These are phyloP conservation scores for Cryptosporidium felis DNA, from an alignment of 169 alveolate species.

Conservation along the genomic window DNA sequence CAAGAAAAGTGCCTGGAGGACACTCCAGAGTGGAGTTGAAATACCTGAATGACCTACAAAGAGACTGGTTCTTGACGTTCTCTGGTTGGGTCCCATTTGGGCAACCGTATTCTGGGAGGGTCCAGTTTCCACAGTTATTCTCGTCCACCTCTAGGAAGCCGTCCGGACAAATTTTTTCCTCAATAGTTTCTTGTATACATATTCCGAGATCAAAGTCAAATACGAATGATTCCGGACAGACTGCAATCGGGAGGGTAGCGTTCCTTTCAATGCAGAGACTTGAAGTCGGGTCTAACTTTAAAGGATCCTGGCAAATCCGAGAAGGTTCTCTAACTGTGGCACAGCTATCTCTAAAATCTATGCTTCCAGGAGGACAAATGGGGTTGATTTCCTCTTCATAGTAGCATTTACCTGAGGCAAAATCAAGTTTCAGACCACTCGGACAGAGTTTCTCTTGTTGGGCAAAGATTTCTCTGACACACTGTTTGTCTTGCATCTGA, in stretches of 20 bases:
- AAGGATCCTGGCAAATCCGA: slow-evolving; percentile 23
- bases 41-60: slow-evolving; percentile 6
- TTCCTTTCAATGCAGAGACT: slow-evolving; percentile 34
- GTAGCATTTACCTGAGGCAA: background rate
- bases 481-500: slow-evolving; percentile 64
- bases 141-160: slow-evolving; percentile 1
- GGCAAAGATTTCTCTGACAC: slow-evolving; percentile 48
- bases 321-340: slow-evolving; percentile 24
- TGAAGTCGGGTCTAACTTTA: background rate
- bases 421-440: background rate
- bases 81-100: background rate
- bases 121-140: slow-evolving; percentile 37
- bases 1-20: slow-evolving; percentile 23
- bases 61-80: background rate
- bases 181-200: slow-evolving; percentile 13
- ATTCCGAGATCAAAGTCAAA: background rate
- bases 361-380: slow-evolving; percentile 46
- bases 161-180: slow-evolving; percentile 34
- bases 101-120: slow-evolving; percentile 30
- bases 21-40: slow-evolving; percentile 7
- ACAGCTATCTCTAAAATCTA: slow-evolving; percentile 38
- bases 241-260: background rate
- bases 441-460: slow-evolving; percentile 11
- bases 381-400: slow-evolving; percentile 35
- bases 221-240: slow-evolving; percentile 43